Evolutionary conservation across 2,329 filamentous ascomycete genomes (phyloP), one percentile per base, ranked within the genome.

Genomic region (Dactylellina cionopaga): DNA sequence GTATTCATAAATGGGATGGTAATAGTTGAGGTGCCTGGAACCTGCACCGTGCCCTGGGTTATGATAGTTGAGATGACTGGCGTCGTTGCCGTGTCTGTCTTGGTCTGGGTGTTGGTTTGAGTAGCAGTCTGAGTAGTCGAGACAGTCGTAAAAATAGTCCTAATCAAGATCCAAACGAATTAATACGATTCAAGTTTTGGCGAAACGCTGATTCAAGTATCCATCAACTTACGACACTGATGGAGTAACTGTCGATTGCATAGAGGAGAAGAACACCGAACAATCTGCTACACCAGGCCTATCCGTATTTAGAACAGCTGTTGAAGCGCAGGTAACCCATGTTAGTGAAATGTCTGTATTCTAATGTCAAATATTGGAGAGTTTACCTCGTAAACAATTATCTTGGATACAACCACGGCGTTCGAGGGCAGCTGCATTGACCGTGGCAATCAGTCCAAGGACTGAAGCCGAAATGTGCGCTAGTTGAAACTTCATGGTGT

Each of bases 401-500:
- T 55, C 51, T 1, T 33, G 11, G n/a, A 29, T 11, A 29, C 44
- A 41, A 22, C 41, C 33, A n/a, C 24, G 37, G 15, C 52, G 37
- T 1, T 44, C 5, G 13, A 58, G 27, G 10, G 11, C 11, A 22
- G 5, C 19, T 9, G 39, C 56, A 22, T 24, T 25, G 11, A 17
- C 19, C 1, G 41, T n/a, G 15, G 56, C 22, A 31, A 60, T 39
- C 6, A 60, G 29, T 13, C 56, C 55, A 19, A 60, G n/a, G n/a
- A n/a, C n/a, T n/a, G n/a, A 49, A 19, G 39, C 25, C 5, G 27
- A 59, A 5, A 15, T 4, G n/a, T 43, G 15, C 9, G 9, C 27
- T 7, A 60, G n/a, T 49, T 49, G 43, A 0, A 35, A 4, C 33
- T 60, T 60, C 56, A 60, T 60, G 24, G 17, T 49, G 33, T 19